These are phyloP conservation scores for Solanum boliviense DNA, from an alignment of 257 asterid genomes.

Conservation along the genomic window DNA sequence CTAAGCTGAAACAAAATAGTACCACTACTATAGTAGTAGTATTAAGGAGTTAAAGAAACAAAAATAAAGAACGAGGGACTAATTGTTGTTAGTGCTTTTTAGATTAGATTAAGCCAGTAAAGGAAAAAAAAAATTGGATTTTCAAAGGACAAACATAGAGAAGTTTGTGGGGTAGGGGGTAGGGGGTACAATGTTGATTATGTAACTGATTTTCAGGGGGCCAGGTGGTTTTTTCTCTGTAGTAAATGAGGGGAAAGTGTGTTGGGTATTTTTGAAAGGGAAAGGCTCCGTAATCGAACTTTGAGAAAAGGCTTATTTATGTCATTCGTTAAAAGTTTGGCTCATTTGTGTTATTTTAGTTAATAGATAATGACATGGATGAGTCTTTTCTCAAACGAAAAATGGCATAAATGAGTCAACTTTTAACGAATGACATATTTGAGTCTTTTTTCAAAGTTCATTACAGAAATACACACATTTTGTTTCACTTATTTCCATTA, in stretches of 20 bases:
- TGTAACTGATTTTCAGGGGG: slow-evolving; percentile 41
- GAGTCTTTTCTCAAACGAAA: no score
- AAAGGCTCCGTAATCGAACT: no score
- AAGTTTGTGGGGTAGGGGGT: background rate
- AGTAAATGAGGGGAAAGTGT: background rate
- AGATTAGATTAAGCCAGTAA: background rate
- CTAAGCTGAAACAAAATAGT: background rate
- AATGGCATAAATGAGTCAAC: no score
- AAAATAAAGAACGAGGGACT: background rate
- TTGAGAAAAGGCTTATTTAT: no score
- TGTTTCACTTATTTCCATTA: no score
- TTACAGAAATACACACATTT: no score
- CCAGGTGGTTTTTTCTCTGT: slow-evolving; percentile 43
- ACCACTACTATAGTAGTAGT: background rate
- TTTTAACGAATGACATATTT: no score
- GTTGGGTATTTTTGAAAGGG: background rate
- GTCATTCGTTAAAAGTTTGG: accelerated
- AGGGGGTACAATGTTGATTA: slow-evolving; percentile 21
- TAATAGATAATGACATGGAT: no score
- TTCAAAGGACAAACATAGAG: slow-evolving; percentile 1
- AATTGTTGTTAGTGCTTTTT: background rate
- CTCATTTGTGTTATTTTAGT: accelerated
- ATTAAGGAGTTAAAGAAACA: background rate
- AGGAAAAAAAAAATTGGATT: background rate
- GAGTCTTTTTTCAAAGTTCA: no score